A percentile compares a stretch with the other conserved stretches of the same genome.
These are phyloP conservation scores for Leucaena leucocephala DNA, from an alignment of 306 rosid genomes.

Conservation along the genomic window DNA sequence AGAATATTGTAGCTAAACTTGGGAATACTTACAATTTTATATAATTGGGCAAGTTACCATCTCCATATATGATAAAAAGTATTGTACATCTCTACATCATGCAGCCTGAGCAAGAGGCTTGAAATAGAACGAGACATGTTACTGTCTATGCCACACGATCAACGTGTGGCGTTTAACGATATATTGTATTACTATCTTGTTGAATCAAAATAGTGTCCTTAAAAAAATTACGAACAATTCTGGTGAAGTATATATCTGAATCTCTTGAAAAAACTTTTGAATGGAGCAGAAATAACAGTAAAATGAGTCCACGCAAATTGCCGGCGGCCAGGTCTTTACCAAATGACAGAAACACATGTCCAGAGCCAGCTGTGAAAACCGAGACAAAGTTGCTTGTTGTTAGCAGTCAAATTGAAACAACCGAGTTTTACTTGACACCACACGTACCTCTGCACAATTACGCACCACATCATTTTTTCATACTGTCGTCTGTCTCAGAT, in stretches of 20 bases:
- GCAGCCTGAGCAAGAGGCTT: neutral
- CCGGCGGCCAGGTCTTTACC: conserved; percentile 29
- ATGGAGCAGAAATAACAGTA: conserved; percentile 2
- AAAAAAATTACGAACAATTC: conserved; percentile 4
- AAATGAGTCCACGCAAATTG: conserved; percentile 36
- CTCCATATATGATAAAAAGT: neutral
- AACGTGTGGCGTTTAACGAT: conserved; percentile 25
- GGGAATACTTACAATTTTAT: neutral
- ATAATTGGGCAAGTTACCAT: conserved; percentile 13
- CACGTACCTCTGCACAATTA: conserved; percentile 43
- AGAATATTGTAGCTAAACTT: conserved; percentile 28
- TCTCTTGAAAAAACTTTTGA: neutral
- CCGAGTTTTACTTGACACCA: conserved; percentile 43
- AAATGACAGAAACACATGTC: conserved; percentile 33
- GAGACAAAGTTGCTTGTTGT: conserved; percentile 26
- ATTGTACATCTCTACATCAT: neutral
- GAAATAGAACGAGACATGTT: neutral
- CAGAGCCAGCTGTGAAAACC: conserved; percentile 26
- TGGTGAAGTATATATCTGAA: conserved; percentile 7
- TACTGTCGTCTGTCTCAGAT: conserved; percentile 33
- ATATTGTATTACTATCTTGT: conserved; percentile 11
- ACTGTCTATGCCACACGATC: conserved; percentile 28
- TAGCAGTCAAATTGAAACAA: conserved; percentile 31
- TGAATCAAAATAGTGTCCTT: conserved; percentile 40
- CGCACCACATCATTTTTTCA: conserved; percentile 39